These are phyloP conservation scores for Eucalyptus viminalis DNA, from an alignment of 345 rosid genomes.

Conservation along the genomic window DNA sequence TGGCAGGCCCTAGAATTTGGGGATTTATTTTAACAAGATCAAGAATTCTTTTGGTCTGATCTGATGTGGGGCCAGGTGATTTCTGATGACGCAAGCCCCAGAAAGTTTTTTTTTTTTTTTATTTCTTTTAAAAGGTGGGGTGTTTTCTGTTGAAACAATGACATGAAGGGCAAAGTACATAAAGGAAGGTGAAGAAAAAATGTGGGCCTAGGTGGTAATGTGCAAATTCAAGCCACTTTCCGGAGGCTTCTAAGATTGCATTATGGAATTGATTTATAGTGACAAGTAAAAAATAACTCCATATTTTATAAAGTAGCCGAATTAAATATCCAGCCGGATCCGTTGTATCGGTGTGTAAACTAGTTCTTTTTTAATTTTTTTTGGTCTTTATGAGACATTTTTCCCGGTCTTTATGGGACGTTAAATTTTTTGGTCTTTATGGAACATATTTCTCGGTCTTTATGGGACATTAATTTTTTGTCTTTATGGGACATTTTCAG, in stretches of 20 bases:
- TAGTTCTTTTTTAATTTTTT: neutral
- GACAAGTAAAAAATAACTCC: neutral
- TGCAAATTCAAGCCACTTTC: neutral
- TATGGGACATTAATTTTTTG: too few species aligned
- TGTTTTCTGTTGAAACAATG: neutral
- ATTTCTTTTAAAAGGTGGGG: fast-evolving
- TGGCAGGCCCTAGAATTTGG: neutral
- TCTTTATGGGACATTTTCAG: neutral
- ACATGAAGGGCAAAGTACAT: neutral
- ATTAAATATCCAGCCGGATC: neutral
- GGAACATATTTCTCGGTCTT: too few species aligned
- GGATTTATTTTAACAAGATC: neutral
- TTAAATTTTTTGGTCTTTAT: too few species aligned
- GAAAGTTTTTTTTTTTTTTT: too few species aligned
- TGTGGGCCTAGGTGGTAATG: neutral
- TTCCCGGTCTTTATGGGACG: too few species aligned
- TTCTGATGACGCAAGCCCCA: neutral
- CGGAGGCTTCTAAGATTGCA: neutral
- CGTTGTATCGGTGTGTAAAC: neutral
- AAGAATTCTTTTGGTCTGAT: neutral
- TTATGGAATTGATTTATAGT: neutral
- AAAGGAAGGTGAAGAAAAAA: neutral
- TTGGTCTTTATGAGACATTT: neutral
- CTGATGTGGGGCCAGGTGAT: neutral
- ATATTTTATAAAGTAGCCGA: neutral